Percentiles rank a stretch among this genome's conserved stretches.
phyloP scores from a whole-genome alignment of 768 basidiomycete genomes.

The Kwoniella shandongensis region DNA sequence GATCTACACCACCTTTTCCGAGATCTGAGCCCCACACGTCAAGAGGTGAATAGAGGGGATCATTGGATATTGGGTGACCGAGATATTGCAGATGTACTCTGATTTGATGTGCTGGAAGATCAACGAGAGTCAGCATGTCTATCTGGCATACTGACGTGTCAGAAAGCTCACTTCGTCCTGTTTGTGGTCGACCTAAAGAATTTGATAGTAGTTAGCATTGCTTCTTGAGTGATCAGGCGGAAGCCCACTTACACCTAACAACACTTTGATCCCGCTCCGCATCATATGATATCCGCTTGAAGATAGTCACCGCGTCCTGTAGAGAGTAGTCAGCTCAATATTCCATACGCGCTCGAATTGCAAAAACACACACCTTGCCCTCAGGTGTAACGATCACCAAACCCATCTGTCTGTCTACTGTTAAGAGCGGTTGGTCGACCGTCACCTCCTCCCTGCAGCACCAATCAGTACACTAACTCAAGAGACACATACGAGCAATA shows the following conservation, averaged over 20 bases:
- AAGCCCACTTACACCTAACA: constrained; percentile 65
- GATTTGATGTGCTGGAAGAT: constrained; percentile 80
- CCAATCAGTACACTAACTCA: neutral
- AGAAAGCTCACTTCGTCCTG: constrained; percentile 76
- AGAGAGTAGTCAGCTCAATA: neutral
- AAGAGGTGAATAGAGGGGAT: constrained; percentile 80
- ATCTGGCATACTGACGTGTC: too few species aligned
- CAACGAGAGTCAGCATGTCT: constrained; percentile 1
- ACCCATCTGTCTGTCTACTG: constrained; percentile 94
- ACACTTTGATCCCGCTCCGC: constrained; percentile 76
- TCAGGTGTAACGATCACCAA: constrained; percentile 92
- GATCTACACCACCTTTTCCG: constrained; percentile 79
- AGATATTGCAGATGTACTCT: constrained; percentile 94
- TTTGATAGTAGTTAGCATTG: too few species aligned
- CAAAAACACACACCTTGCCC: constrained; percentile 73
- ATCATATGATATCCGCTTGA: constrained; percentile 80
- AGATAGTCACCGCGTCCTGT: constrained; percentile 84
- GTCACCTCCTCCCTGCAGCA: constrained; percentile 67
- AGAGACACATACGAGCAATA: neutral
- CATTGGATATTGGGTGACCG: constrained; percentile 91
- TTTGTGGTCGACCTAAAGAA: constrained; percentile 72
- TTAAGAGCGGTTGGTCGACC: constrained; percentile 82
- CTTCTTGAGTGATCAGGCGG: too few species aligned
- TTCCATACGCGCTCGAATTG: neutral
- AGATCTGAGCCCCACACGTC: constrained; percentile 64